phyloP scores from a whole-genome alignment of 2,329 filamentous ascomycete species.

The Aspergillus floridensis region DNA sequence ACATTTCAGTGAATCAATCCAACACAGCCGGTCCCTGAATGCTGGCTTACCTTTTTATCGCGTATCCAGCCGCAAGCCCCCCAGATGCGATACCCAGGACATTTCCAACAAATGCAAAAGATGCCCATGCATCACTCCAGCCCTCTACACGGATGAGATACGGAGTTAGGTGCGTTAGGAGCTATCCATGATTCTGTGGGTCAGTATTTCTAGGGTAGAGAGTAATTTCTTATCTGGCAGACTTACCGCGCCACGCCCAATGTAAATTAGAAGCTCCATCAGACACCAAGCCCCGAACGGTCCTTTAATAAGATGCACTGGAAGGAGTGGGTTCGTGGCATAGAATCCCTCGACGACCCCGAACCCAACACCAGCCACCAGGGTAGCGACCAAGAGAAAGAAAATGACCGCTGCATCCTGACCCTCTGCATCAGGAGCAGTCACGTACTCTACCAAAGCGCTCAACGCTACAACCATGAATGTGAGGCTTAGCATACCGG shows the following conservation, averaged over 20 bases:
- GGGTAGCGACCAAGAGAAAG: too few species aligned
- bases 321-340: constrained; percentile 20
- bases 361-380: too few species aligned
- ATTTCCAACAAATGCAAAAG: constrained; percentile 6
- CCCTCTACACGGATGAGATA: constrained; percentile 21
- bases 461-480: too few species aligned
- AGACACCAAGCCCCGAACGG: constrained; percentile 13
- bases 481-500: too few species aligned
- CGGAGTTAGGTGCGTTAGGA: constrained; percentile 12
- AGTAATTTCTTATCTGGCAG: neutral
- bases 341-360: neutral
- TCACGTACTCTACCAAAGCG: too few species aligned
- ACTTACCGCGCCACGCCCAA: constrained; percentile 15
- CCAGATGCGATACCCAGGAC: constrained; percentile 12
- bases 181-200: neutral
- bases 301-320: constrained; percentile 12
- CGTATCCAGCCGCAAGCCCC: constrained; percentile 6
- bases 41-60: constrained; percentile 14
- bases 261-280: constrained; percentile 13
- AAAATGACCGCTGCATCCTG: too few species aligned
- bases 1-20: neutral
- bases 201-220: too few species aligned
- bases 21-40: too few species aligned
- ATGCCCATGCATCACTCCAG: constrained; percentile 14
- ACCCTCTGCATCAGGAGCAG: too few species aligned